phyloP scores from a whole-genome alignment of 148 eudicot species.

The Polygonum maritimum region DNA sequence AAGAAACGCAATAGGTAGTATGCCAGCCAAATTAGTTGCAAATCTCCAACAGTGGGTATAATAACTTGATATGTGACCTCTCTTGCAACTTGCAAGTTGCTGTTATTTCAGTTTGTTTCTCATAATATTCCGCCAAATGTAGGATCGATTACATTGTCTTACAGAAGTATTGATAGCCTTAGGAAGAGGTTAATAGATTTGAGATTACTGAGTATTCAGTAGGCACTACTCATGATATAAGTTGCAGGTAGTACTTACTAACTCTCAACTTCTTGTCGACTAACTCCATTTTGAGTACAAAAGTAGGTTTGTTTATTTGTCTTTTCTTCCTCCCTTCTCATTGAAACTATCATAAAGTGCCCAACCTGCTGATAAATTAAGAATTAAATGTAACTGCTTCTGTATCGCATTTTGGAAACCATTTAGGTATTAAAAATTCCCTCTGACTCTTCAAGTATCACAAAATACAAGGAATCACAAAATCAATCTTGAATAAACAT shows the following conservation, averaged over 20 bases:
- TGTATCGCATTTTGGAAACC: neutral
- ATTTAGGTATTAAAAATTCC: neutral
- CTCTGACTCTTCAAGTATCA: neutral
- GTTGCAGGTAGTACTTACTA: no score
- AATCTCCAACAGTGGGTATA: neutral
- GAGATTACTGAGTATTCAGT: no score
- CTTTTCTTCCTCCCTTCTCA: neutral
- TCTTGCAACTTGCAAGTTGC: neutral
- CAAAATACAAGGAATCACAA: neutral
- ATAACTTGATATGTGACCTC: neutral
- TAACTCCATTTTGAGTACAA: no score
- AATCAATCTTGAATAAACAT: neutral
- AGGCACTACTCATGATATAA: no score
- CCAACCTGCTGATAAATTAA: neutral
- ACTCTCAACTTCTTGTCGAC: no score
- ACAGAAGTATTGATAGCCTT: neutral
- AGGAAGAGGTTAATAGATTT: no score
- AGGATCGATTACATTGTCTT: neutral
- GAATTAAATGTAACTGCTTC: neutral
- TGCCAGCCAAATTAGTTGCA: neutral
- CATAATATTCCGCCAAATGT: neutral
- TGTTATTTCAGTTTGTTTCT: no score
- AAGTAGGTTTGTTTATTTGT: no score
- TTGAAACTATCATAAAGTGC: neutral
- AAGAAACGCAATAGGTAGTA: neutral